Evolutionary conservation across 1,284 basidiomycete species (phyloP), one percentile per base, ranked within the genome.

Genomic region (Malassezia arunalokei): DNA sequence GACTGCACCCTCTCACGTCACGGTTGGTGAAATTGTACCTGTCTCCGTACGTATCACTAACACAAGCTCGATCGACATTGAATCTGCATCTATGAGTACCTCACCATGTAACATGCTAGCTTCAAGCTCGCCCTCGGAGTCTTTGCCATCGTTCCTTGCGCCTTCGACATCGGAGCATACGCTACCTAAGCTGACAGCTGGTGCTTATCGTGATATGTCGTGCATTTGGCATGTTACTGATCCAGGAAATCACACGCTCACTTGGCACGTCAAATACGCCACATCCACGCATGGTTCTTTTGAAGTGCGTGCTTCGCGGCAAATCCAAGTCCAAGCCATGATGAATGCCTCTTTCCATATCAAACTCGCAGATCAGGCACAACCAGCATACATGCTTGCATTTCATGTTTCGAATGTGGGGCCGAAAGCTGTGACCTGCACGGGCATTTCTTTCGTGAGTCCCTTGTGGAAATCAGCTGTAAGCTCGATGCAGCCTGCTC

Each of bases 1-100:
- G 28, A 37, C 56, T 5, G 39, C 28, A 3, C 48, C 48, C 7
- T 2, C 33, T 2, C 14, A 5, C 2, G 44, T 40, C 6, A 35
- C 57, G 2, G 51, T 47, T 1, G 63, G 64, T 51, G 46, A 63
- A 46, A 6, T 56, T 1, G 27, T 62, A 6, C n/a, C 17, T 5
- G 32, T 57, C 37, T 14, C 15, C 33, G 11, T 49, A 31, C 28
- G 15, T 3, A 8, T 49, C 24, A 7, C n/a, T 4, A 49, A 49
- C 37, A 9, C 27, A 11, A 35, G 47, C 29, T 15, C 37, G 5
- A 12, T 15, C 33, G 15, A 35, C 15, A 35, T 35, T 5, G 11
- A 11, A 35, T 35, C 43, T 17, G 7, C 20, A 8, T 12, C 43
- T 11, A 11, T 31, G 8, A 14, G 20, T 14, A 20, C 24, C n/a